A percentile compares a stretch with the other conserved stretches of the same genome.
These are phyloP conservation scores for Magnolia officinalis DNA, from an alignment of 164 flowering plant species.

Conservation along the genomic window DNA sequence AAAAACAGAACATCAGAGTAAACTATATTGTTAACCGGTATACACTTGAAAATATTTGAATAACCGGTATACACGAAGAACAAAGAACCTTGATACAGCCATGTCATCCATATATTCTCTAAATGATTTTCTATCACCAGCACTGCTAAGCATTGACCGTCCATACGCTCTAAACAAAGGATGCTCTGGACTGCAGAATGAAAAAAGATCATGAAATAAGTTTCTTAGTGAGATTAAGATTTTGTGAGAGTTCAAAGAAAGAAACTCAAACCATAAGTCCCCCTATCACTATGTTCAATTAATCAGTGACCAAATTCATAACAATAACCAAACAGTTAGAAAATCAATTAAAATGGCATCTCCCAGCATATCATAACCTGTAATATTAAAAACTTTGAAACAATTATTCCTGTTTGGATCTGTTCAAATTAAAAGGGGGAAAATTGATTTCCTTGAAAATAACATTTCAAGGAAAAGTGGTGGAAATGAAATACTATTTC, in stretches of 20 bases:
- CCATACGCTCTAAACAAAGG: constrained; percentile 81
- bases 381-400: neutral
- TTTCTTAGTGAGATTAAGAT: neutral
- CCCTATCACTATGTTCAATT: neutral
- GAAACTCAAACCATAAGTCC: neutral
- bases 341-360: no score
- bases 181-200: constrained; percentile 85
- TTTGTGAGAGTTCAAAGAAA: neutral
- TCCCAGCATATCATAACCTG: neutral
- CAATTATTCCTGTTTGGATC: no score
- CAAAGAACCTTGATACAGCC: constrained; percentile 65
- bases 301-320: neutral
- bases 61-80: neutral
- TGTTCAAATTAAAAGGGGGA: no score
- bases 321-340: neutral
- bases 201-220: neutral
- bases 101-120: constrained; percentile 60
- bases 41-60: neutral
- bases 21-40: neutral
- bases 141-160: constrained; percentile 69
- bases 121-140: constrained; percentile 67
- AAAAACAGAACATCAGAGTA: neutral
- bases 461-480: no score
- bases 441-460: no score
- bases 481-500: no score